Percentiles rank a stretch among this genome's conserved stretches.
phyloP scores from a whole-genome alignment of 179 eudicot genomes.

The Carnegiea gigantea region DNA sequence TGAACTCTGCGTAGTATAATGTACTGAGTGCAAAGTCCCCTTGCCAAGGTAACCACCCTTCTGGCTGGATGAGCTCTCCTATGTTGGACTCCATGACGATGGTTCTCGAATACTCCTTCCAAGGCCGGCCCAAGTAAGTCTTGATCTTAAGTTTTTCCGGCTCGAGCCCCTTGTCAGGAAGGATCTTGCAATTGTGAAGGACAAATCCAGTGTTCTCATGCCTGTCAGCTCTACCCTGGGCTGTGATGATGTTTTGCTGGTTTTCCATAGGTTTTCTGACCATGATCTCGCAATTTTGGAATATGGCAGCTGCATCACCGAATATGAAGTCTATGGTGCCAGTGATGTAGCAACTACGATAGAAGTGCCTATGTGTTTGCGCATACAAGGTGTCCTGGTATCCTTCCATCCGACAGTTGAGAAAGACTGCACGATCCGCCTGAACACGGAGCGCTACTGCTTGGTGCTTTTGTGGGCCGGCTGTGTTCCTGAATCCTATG shows the following conservation, averaged over 20 bases:
- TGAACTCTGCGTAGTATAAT: constrained; percentile 21
- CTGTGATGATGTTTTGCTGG: constrained; percentile 8
- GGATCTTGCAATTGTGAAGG: constrained; percentile 14
- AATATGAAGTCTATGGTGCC: constrained; percentile 24
- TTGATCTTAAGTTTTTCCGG: neutral
- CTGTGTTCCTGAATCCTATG: constrained; percentile 49
- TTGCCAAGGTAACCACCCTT: constrained; percentile 16
- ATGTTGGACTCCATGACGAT: constrained; percentile 13
- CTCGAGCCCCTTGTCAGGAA: neutral
- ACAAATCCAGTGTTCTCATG: constrained; percentile 1
- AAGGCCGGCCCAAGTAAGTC: constrained; percentile 18
- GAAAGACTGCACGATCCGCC: constrained; percentile 42
- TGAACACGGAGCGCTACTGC: constrained; percentile 57
- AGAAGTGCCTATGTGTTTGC: constrained; percentile 12
- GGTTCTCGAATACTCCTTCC: constrained; percentile 15
- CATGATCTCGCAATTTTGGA: constrained; percentile 13
- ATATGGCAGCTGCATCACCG: constrained; percentile 10
- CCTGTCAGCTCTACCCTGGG: constrained; percentile 15
- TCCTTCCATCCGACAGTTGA: constrained; percentile 41
- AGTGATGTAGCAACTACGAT: constrained; percentile 12
- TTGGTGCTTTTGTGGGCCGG: constrained; percentile 48
- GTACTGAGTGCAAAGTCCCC: constrained; percentile 15
- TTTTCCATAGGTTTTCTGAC: neutral
- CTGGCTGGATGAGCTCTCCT: constrained; percentile 8
- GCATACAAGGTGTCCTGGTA: constrained; percentile 16